Evolutionary conservation across 192 early-diverging fungal species (phyloP).

Genomic region (Coemansia sp.): DNA sequence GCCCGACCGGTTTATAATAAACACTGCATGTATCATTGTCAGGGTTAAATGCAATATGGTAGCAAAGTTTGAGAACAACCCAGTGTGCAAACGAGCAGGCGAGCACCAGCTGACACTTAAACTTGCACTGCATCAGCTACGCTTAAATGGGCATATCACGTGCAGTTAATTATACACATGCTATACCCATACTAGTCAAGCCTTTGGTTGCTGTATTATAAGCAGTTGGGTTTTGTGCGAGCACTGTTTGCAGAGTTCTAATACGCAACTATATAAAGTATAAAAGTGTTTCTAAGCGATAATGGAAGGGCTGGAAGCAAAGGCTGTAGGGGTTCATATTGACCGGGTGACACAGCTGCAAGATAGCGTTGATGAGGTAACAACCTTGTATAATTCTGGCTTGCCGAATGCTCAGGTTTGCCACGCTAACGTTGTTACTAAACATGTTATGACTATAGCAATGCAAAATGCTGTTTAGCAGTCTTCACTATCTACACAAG

Average conservation of each 20-base stretch:
- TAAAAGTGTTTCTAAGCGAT: not conserved
- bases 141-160: conserved; percentile 1
- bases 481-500: conserved; percentile 51
- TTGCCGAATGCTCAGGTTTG: no score
- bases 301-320: conserved; percentile 32
- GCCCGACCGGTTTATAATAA: conserved; percentile 88
- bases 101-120: not conserved
- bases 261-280: not conserved
- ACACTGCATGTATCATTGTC: conserved; percentile 77
- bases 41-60: not conserved
- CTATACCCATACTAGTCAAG: not conserved
- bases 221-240: not conserved
- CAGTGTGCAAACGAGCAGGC: not conserved
- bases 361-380: conserved; percentile 50
- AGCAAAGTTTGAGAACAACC: not conserved
- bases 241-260: not conserved
- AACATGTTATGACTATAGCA: conserved; percentile 16
- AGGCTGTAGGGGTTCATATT: conserved; percentile 36
- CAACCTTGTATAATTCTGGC: not conserved
- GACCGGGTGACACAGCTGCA: conserved; percentile 55
- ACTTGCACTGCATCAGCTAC: not conserved
- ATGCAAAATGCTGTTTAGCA: conserved; percentile 49
- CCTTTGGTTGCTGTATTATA: not conserved
- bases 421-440: not conserved
- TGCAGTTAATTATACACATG: not conserved